Evolutionary conservation across 2,329 filamentous ascomycete genomes (phyloP), one percentile per base, ranked within the genome.

Genomic region (Juglanconis sp.): DNA sequence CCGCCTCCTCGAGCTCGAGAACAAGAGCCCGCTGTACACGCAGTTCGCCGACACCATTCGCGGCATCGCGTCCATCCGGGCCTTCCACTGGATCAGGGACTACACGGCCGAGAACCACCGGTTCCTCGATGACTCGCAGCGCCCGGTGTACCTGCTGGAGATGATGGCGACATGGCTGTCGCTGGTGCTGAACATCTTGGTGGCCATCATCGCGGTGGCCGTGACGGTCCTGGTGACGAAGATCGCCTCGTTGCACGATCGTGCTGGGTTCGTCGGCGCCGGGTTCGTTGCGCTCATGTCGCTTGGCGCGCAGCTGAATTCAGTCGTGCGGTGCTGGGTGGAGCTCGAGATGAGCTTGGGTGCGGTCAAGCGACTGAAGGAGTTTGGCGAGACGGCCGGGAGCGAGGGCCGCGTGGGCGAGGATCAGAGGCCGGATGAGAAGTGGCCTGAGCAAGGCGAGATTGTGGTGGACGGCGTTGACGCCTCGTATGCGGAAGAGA

Each of bases 91-190:
- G 76, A 67, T 76, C 44, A 64, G 69, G 4, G 69, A 72, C 5
- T 75, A 79, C 62, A 68, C 74, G 24, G 66, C 74, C 31, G 76
- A 76, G 60, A 82, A 80, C 59, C 66, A 73, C 11, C 63, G 67
- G 24, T 69, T 81, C 1, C 68, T 84, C 4, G 77, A 83, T 62
- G 72, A 70, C 9, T 81, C 79, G 3, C 81, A 83, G 61, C 68
- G 76, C 34, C 81, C 82, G 3, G 79, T 78, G 40, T 85, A 84
- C 63, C 73, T 82, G 6, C 72, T 83, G 5, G 76, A 72, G 49
- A 77, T 66, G 30, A 65, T 71, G 6, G 72, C 73, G 52, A 49
- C 67, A 35, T 74, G 73, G 72, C 66, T 75, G 4, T 67, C 66
- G 4, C 60, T 75, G 1, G 68, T 72, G 5, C 64, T 75, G 2